Percentiles rank a stretch among this genome's conserved stretches.
phyloP scores from a whole-genome alignment of 352 stramenopile species.

The Globisporangium paroecandrum region DNA sequence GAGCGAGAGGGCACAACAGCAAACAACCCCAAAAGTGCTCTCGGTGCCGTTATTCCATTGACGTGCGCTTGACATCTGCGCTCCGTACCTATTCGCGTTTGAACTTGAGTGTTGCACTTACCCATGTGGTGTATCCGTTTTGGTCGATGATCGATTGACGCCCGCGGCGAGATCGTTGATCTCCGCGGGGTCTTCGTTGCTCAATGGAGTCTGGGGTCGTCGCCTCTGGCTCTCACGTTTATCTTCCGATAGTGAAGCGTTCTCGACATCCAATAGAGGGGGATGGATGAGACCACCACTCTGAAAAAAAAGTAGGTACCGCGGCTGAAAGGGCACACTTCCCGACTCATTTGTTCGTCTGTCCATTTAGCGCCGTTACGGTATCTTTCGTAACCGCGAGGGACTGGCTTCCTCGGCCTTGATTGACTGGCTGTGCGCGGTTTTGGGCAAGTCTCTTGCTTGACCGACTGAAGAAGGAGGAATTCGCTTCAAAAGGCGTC shows the following conservation, averaged over 20 bases:
- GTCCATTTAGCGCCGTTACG: neutral
- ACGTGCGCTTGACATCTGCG: conserved; percentile 3
- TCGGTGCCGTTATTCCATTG: neutral
- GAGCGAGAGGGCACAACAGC: conserved; percentile 1
- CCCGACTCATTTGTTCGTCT: neutral
- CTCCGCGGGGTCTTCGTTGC: neutral
- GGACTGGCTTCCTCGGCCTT: neutral
- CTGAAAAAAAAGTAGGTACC: neutral
- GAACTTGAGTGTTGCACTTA: neutral
- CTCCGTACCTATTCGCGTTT: neutral
- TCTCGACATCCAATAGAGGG: neutral
- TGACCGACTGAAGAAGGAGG: neutral
- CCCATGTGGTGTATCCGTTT: neutral
- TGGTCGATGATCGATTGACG: neutral
- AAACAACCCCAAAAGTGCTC: neutral
- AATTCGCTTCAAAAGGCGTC: neutral
- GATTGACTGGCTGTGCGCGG: neutral
- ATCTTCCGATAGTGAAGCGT: neutral
- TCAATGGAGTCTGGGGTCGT: neutral
- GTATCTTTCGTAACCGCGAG: neutral
- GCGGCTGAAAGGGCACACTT: neutral
- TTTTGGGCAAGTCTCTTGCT: neutral
- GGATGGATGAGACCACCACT: neutral
- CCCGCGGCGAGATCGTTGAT: neutral
- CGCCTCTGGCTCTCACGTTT: conserved; percentile 3